Conservation (phyloP, 73 alveolate genomes). For the Tetrahymena borealis region DNA sequence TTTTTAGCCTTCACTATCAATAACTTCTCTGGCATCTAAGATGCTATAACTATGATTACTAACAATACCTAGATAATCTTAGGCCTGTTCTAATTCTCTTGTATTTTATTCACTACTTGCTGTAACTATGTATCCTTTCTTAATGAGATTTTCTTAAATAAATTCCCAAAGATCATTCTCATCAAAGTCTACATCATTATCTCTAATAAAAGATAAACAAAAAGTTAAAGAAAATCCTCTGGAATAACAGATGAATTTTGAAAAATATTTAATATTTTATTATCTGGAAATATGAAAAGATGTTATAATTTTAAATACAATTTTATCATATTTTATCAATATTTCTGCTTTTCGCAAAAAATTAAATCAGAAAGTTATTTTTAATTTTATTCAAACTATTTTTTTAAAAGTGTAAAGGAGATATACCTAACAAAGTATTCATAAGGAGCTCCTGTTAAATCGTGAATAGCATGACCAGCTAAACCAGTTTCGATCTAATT, state of each 20-base stretch:
- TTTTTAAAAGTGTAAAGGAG: not conserved
- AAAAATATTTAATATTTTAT: too few species aligned
- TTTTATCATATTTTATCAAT: too few species aligned
- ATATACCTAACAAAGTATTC: conserved; percentile 7
- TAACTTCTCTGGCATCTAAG: conserved; percentile 45
- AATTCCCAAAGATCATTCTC: conserved; percentile 50
- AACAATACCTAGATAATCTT: conserved; percentile 61
- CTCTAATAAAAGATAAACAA: too few species aligned
- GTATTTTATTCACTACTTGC: conserved; percentile 77
- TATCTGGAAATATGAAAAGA: too few species aligned
- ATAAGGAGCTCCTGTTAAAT: conserved; percentile 79
- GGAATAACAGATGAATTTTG: too few species aligned
- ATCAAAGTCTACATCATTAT: conserved; percentile 34
- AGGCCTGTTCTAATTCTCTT: conserved; percentile 50
- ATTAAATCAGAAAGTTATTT: too few species aligned
- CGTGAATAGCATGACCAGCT: conserved; percentile 65
- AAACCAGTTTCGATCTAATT: conserved; percentile 56
- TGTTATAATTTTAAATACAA: too few species aligned
- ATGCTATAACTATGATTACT: conserved; percentile 74
- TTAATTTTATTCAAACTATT: too few species aligned
- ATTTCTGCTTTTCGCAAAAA: too few species aligned
- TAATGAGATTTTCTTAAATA: conserved; percentile 15
- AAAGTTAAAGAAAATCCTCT: too few species aligned
- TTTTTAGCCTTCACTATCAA: conserved; percentile 15
- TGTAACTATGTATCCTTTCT: conserved; percentile 49